Base-by-base conservation (phyloP, 257 asterid species). In the Gentiana macrophylla region DNA sequence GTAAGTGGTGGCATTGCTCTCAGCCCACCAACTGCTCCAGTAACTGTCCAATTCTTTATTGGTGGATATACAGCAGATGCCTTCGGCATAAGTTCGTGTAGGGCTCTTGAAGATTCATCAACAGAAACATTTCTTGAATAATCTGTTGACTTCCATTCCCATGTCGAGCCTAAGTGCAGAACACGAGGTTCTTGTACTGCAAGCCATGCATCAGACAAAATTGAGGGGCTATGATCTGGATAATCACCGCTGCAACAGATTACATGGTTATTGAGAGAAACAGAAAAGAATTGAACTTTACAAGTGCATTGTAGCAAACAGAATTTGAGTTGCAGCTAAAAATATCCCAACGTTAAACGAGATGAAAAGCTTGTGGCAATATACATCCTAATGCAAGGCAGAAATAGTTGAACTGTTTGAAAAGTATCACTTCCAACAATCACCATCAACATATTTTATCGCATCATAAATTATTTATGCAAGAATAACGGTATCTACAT, bases 1-100 rank as follows among this genome's bases (percentile, higher is more conserved):
- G 85, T 78, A 62, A 78, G 76, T 1, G 95, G 95, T 2, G 97
- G 99, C 95, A 88, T 88, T 55, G 91, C 97, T 69, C 97, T 77
- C 53, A 88, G 64, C 32, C 97, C 98, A 32, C 86, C 98, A 52
- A 80, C 74, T 47, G 84, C 77, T 65, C 89, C 83, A 1, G 67
- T 62, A 32, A 81, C 51, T 3, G 55, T 73, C 97, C 97, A 85
- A 34, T 78, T 68, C 59, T 72, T 65, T 52, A 88, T 73, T 56
- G 71, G 55, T n/a, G 97, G 95, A 75, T 85, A 88, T 13, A 81
- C 72, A 5, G 74, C 69, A 49, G 76, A 68, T 37, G 86, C 97
- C 72, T 83, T 92, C 5, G 77, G 78, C 43, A 92, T 64, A 43
- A 92, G 96, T 74, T 74, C 73, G 54, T 82, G 69, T 43, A 73